Percentiles rank a stretch among this genome's conserved stretches.
These are phyloP conservation scores for Pythium utonaiense DNA, from an alignment of 352 stramenopile species.

Conservation along the genomic window DNA sequence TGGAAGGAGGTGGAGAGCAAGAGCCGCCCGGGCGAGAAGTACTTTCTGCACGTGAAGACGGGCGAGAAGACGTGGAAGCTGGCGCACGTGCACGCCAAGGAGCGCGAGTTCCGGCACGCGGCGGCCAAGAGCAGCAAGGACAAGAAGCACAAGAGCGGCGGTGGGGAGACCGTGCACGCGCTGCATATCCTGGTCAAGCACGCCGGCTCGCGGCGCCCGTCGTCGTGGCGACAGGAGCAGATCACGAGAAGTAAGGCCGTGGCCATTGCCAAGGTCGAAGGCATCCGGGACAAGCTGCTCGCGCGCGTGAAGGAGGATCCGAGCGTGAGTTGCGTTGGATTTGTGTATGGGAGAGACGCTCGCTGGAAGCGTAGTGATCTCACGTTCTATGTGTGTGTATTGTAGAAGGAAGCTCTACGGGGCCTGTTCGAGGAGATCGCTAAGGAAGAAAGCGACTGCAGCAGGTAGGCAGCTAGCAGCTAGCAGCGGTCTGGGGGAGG, in stretches of 20 bases:
- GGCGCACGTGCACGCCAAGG: conserved; percentile 77
- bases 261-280: conserved; percentile 67
- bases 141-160: conserved; percentile 21
- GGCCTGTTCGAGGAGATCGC: conserved; percentile 84
- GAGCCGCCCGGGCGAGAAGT: conserved; percentile 77
- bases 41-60: conserved; percentile 82
- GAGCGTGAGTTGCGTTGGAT: conserved; percentile 34
- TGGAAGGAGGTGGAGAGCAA: conserved; percentile 89
- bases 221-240: conserved; percentile 84
- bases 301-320: conserved; percentile 61
- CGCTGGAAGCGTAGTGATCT: no score
- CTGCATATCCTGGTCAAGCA: conserved; percentile 90
- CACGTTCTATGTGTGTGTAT: not conserved
- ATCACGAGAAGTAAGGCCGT: conserved; percentile 89
- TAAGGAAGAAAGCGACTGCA: conserved; percentile 87
- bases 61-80: conserved; percentile 88
- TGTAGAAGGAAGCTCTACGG: conserved; percentile 38
- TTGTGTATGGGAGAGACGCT: not conserved
- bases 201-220: conserved; percentile 69
- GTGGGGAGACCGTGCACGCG: conserved; percentile 56
- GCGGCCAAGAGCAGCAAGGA: conserved; percentile 18
- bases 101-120: conserved; percentile 65
- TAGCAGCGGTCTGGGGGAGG: not conserved
- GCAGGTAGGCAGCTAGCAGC: conserved; percentile 45
- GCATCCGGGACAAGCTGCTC: conserved; percentile 81